phyloP scores from a whole-genome alignment of 208 protist species.

The Eutreptiella sp. region DNA sequence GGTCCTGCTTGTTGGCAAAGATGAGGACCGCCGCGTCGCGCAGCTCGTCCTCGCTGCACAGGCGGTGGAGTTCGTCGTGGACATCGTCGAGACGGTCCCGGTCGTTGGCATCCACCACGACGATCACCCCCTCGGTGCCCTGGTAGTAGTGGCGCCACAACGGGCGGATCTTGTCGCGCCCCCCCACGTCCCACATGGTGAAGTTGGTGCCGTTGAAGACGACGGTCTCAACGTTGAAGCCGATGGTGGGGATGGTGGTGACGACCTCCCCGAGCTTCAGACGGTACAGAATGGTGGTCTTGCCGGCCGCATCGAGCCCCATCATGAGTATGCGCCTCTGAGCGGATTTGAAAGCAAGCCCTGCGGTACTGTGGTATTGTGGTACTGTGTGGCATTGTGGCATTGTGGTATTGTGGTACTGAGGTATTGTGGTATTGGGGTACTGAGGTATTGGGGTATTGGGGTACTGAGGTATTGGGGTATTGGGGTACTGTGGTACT shows the following conservation, averaged over 20 bases:
- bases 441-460: too few species aligned
- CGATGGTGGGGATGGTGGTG: constrained; percentile 94
- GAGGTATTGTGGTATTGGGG: too few species aligned
- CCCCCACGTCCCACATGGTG: constrained; percentile 94
- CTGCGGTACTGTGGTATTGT: not conserved
- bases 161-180: constrained; percentile 79
- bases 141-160: constrained; percentile 94
- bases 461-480: too few species aligned
- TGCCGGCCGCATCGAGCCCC: constrained; percentile 87
- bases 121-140: constrained; percentile 80
- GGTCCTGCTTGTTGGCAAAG: constrained; percentile 86
- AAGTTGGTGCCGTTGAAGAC: constrained; percentile 95
- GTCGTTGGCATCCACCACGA: constrained; percentile 87
- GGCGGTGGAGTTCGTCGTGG: constrained; percentile 46
- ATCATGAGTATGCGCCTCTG: constrained; percentile 84
- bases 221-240: constrained; percentile 90
- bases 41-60: constrained; percentile 72
- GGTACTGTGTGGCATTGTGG: constrained; percentile 2
- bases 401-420: not conserved
- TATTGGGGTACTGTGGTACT: too few species aligned
- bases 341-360: constrained; percentile 57
- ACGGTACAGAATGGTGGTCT: constrained; percentile 97
- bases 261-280: constrained; percentile 90
- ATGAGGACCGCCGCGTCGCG: constrained; percentile 70
- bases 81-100: constrained; percentile 59